These are phyloP conservation scores for Tetrapisispora namnaoensis DNA, from an alignment of 805 yeast genomes.

Conservation along the genomic window DNA sequence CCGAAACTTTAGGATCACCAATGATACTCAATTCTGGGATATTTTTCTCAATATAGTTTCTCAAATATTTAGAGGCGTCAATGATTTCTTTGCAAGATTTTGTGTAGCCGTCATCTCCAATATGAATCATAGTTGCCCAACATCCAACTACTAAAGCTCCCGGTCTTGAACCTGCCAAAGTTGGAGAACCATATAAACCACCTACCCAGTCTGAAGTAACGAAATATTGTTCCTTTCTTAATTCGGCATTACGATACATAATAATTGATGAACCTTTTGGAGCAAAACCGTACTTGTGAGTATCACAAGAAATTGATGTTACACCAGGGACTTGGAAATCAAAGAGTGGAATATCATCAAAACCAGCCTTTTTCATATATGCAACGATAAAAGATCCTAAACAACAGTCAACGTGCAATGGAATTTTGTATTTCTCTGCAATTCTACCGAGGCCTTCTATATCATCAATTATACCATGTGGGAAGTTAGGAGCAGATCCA, in stretches of 20 bases:
- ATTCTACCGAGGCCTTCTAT: slow-evolving; percentile 59
- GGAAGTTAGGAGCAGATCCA: slow-evolving; percentile 96
- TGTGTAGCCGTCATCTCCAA: slow-evolving; percentile 79
- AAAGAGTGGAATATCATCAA: slow-evolving; percentile 38
- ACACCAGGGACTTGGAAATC: slow-evolving; percentile 87
- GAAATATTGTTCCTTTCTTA: slow-evolving; percentile 77
- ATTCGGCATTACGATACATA: slow-evolving; percentile 65
- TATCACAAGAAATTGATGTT: slow-evolving; percentile 97
- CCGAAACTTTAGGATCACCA: slow-evolving; percentile 83
- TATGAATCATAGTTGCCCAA: slow-evolving; percentile 82
- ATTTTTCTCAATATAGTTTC: slow-evolving; percentile 35
- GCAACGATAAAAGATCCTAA: slow-evolving; percentile 87
- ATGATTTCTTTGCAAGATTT: slow-evolving; percentile 60
- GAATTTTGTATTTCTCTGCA: slow-evolving; percentile 55
- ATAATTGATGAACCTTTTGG: slow-evolving; percentile 93
- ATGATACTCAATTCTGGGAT: slow-evolving; percentile 54
- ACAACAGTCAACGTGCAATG: slow-evolving; percentile 93
- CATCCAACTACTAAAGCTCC: slow-evolving; percentile 98
- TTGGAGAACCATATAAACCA: slow-evolving; percentile 93
- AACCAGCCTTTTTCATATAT: slow-evolving; percentile 59
- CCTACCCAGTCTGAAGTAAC: slow-evolving; percentile 83
- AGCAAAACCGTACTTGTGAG: slow-evolving; percentile 98
- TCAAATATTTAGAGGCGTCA: slow-evolving; percentile 49
- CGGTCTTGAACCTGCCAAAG: slow-evolving; percentile 92
- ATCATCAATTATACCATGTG: slow-evolving; percentile 93